Evolutionary conservation across 2,329 filamentous ascomycete genomes (phyloP), one percentile per base, ranked within the genome.

Genomic region (Fusarium piperis): DNA sequence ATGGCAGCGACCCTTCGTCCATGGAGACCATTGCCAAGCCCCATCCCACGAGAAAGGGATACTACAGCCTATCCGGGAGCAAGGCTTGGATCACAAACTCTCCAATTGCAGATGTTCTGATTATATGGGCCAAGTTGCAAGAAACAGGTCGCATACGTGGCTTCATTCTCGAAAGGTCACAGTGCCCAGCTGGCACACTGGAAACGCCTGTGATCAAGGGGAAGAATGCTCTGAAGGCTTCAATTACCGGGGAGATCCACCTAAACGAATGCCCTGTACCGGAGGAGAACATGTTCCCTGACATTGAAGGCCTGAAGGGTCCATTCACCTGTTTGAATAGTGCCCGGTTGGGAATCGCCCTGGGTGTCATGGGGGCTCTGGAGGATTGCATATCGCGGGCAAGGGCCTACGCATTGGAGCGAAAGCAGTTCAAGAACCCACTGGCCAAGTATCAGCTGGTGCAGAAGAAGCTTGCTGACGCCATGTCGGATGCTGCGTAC

Each of bases 21-120:
- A 95, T 97, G 93, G 94, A 97, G 85, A 94, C 92, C 10, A 87
- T 88, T 8, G 94, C 94, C 16, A 93, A 91, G 78, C 90, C 91
- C 51, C 94, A 97, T 79, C 93, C 94, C 9, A 91, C 89, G 13
- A 95, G 94, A 85, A 91, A 93, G 77, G 94, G 94, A 4, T 93
- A 94, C 80, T 92, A 91, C 75, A 88, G 90, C 30, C 83, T 97
- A 30, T 93, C 91, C 41, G 94, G 94, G 2, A 85, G 92, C 51
- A 97, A 97, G 86, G 97, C 94, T 0, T 97, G 94, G 94, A 97
- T 97, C 79, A 97, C 94, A 10, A 97, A 97, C 82, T 95, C 93
- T 7, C 94, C 94, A 5, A 97, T 97, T 76, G 90, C 94, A 3
- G 94, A 97, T 75, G 86, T 97, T 2, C 83, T 97, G 55, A 83